These are phyloP conservation scores for Pseudozyma sp. DNA, from an alignment of 1,284 basidiomycete species.

Conservation along the genomic window DNA sequence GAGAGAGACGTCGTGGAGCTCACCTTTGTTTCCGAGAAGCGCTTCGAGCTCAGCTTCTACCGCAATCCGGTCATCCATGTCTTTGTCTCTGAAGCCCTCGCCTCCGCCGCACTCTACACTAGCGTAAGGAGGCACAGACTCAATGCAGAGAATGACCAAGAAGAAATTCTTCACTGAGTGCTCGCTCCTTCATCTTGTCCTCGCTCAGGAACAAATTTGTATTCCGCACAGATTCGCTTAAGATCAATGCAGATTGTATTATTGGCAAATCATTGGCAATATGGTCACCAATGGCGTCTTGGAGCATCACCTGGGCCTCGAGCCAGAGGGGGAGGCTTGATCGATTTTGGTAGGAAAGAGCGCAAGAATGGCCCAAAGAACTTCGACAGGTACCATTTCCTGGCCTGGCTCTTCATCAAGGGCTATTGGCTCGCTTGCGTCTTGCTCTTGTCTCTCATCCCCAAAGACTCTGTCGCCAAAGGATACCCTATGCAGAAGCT, in stretches of 20 bases:
- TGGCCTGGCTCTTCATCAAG: constrained; percentile 65
- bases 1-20: constrained; percentile 68
- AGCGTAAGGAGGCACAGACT: constrained; percentile 67
- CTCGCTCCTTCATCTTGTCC: constrained; percentile 62
- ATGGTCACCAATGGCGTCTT: constrained; percentile 48
- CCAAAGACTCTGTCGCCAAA: constrained; percentile 20
- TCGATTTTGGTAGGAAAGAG: constrained; percentile 55
- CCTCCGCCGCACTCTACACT: constrained; percentile 65
- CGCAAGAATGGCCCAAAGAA: constrained; percentile 65
- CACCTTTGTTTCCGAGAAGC: constrained; percentile 66
- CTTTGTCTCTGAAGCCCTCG: constrained; percentile 62
- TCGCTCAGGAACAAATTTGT: constrained; percentile 69
- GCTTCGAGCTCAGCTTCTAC: constrained; percentile 69
- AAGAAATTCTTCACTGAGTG: constrained; percentile 55
- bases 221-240: constrained; percentile 65
- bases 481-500: constrained; percentile 43
- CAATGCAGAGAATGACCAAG: constrained; percentile 65
- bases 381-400: constrained; percentile 64
- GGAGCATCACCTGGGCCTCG: constrained; percentile 27
- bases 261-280: constrained; percentile 44
- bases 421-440: constrained; percentile 69
- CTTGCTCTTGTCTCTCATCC: constrained; percentile 66
- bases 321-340: constrained; percentile 38
- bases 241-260: constrained; percentile 57
- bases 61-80: constrained; percentile 69